Evolutionary conservation across 2,329 filamentous ascomycete species (phyloP).

Genomic region (Sclerotinia spermophila): DNA sequence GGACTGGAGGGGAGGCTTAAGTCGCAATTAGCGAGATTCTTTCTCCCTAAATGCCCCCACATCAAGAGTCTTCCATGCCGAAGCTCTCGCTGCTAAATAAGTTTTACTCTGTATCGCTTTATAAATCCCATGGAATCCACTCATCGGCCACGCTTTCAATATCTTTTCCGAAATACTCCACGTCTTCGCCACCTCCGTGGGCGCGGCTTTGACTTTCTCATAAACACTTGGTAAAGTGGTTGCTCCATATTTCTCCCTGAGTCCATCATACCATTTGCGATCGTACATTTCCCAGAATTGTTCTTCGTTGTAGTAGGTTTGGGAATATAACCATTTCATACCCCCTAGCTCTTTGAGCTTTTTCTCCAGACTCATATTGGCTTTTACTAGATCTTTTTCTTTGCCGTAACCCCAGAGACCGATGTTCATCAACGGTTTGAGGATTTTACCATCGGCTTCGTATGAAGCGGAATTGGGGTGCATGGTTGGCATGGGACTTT

Average conservation of each 20-base stretch:
- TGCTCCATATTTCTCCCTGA: conserved; percentile 62
- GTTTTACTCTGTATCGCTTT: conserved; percentile 53
- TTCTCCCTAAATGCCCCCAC: background rate
- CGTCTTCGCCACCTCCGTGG: conserved; percentile 45
- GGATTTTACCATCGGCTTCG: conserved; percentile 32
- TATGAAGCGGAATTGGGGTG: conserved; percentile 33
- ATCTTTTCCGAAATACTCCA: conserved; percentile 42
- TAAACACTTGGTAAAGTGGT: conserved; percentile 61
- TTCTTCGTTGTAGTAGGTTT: conserved; percentile 73
- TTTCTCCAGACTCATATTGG: conserved; percentile 68
- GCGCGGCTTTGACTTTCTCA: conserved; percentile 60
- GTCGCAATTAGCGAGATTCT: background rate
- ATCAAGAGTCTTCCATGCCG: conserved; percentile 29
- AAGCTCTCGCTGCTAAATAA: conserved; percentile 32
- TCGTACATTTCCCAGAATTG: conserved; percentile 68
- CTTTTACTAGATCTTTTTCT: conserved; percentile 57
- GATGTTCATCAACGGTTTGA: conserved; percentile 54
- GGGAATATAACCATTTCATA: conserved; percentile 84
- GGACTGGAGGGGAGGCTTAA: too few relatives aligned
- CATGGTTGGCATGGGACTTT: conserved; percentile 36
- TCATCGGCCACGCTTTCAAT: conserved; percentile 52
- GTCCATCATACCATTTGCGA: conserved; percentile 55
- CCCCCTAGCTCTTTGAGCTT: conserved; percentile 68
- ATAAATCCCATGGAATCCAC: conserved; percentile 57
- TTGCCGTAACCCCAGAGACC: conserved; percentile 86